Conservation (phyloP, 2,329 filamentous ascomycete species). For the Plectosphaerella sp. region DNA sequence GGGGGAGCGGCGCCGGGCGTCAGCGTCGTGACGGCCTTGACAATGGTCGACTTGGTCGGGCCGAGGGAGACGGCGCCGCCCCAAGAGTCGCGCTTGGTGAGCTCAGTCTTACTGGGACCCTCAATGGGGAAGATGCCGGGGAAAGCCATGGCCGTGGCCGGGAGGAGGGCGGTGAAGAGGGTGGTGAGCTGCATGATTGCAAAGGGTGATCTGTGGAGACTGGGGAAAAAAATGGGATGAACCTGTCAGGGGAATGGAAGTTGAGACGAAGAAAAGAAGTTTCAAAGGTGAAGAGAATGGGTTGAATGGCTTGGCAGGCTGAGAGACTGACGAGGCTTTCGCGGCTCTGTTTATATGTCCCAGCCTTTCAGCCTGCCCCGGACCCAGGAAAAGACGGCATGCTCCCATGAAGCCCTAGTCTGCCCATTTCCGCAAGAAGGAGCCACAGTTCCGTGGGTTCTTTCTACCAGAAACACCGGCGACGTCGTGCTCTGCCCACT, state of each 20-base stretch:
- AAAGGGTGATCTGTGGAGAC: neutral
- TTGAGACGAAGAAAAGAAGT: conserved; percentile 2
- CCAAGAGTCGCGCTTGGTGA: conserved; percentile 4
- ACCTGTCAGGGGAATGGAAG: neutral
- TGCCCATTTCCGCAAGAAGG: no score
- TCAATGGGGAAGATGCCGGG: conserved; percentile 5
- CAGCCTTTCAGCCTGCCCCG: no score
- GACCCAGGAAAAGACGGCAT: no score
- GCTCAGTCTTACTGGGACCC: conserved; percentile 2
- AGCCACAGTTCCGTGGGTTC: no score
- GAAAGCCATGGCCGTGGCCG: conserved; percentile 5
- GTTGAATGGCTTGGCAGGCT: conserved; percentile 3
- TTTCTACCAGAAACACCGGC: no score
- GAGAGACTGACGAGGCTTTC: neutral
- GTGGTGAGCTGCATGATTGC: conserved; percentile 5
- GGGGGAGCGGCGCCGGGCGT: conserved; percentile 31
- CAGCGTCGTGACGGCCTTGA: conserved; percentile 32
- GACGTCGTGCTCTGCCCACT: no score
- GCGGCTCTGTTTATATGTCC: no score
- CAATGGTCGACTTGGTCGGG: conserved; percentile 20
- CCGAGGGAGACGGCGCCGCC: conserved; percentile 7
- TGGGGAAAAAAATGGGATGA: no score
- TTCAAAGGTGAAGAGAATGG: neutral
- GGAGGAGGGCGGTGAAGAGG: conserved; percentile 2
- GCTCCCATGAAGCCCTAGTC: no score